Evolutionary conservation across 2,329 filamentous ascomycete species (phyloP), one percentile per base, ranked within the genome.

Genomic region (Microdochium trichocladiopsis): DNA sequence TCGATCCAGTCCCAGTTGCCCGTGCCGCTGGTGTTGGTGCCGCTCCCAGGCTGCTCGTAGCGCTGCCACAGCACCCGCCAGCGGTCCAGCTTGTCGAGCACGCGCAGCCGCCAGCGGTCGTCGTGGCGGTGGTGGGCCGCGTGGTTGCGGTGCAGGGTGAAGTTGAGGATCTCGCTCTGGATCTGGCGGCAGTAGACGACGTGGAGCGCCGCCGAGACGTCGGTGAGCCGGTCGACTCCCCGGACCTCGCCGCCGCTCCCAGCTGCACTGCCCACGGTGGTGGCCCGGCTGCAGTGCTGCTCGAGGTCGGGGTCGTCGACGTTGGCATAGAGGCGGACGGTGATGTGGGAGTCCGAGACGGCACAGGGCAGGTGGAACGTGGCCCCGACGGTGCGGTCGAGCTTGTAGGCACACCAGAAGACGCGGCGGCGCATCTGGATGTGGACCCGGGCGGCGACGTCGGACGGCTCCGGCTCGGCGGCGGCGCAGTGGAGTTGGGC

Each of bases 331-430:
- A 61, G 45, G 18, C 59, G 58, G 2, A 58, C 51, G 1, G 62
- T 64, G 28, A 66, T 64, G 50, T 65, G 61, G n/a, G 50, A 51
- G 50, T 66, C 64, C 0, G 59, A 49, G 1, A 66, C 53, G 1
- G 60, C 64, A 6, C 53, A 53, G 1, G 64, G 63, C 4, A 65
- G 55, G 23, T 63, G 60, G 41, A 61, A 60, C 6, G 58, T 57
- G 22, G 58, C 59, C 52, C 61, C 56, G 36, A 66, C 59, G 11
- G 60, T 55, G 8, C 63, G 58, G 50, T 66, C 63, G 12, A 66
- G 45, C 4, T 53, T 56, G 45, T 66, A 66, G 2, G 63, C 63
- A 12, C 59, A 64, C 64, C 64, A 66, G 53, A 66, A 67, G 22
- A 63, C 57, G 16, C 64, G 55, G 2, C 64, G 59, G 4, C 62